Evolutionary conservation across 768 basidiomycete species (phyloP), one percentile per base, ranked within the genome.

Genomic region (Leccinum variicolor): DNA sequence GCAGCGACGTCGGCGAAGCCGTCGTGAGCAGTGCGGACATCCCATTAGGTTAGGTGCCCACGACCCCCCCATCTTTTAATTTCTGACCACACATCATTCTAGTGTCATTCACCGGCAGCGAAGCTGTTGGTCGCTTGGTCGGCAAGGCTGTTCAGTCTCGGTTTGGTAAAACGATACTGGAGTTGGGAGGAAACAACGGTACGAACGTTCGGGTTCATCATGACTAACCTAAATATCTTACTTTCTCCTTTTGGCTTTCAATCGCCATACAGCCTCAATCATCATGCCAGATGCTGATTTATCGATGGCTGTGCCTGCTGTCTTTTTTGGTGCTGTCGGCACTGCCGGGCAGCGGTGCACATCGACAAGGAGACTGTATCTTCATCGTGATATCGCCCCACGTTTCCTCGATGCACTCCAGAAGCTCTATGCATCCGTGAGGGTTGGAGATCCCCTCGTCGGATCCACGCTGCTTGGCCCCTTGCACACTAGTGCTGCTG

Each of bases 41-140:
- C 59, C 89, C 92, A 64, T 80, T 98, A 64, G 87, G 92, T 92
- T 72, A 66, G 73, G 60, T 21, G 9, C 55, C 54, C 39, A 51
- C 50, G 39, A 29, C 7, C 29, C 7, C 29, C 47, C 58, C 3
- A 49, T 48, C 48, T 29, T 26, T 34, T 57, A 55, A 43, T 52
- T 46, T 19, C 46, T 51, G 14, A 59, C 49, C 25, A 48, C 29
- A 31, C 48, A 31, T 53, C 26, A 29, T 50, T 41, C 25, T 55
- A 95, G 93, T 98, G 21, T 94, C 92, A 36, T 98, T 98, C 73
- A 98, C 96, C 3, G 96, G 96, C 4, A 94, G 91, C 66, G 96
- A 98, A 72, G 78, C 79, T 53, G 86, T 92, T 54, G 96, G 96
- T 13, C 82, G 88, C 52, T 81, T 84, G 56, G 94, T 98, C n/a